Evolutionary conservation across 2,329 filamentous ascomycete species (phyloP).

Genomic region (Sporothrix humicola): DNA sequence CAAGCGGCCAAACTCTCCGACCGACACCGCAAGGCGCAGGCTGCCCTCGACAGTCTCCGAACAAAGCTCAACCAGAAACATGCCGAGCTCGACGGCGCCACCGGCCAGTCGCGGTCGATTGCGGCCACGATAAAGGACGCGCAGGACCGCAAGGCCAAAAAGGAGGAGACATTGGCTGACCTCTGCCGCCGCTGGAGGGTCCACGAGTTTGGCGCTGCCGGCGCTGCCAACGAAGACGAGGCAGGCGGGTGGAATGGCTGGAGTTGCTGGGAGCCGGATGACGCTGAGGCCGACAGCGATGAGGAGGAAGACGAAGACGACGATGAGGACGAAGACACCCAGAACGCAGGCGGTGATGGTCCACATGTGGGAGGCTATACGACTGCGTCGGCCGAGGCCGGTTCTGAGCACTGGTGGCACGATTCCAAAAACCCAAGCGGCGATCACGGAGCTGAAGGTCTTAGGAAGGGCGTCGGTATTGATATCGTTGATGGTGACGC

Average conservation of each 20-base stretch:
- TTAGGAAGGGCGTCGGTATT: too few relatives aligned
- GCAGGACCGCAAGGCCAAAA: neutral
- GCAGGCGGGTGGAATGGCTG: constrained; percentile 33
- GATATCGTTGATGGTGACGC: neutral
- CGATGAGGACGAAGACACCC: neutral
- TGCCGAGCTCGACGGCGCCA: neutral
- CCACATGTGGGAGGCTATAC: neutral
- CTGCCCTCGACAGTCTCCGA: neutral
- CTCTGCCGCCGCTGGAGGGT: constrained; percentile 30
- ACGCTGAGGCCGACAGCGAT: neutral
- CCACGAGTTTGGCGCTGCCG: constrained; percentile 26
- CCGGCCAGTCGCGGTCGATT: neutral
- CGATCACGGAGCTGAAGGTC: too few relatives aligned
- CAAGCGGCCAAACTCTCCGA: neutral
- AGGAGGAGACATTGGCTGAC: constrained; percentile 19
- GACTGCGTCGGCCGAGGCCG: neutral
- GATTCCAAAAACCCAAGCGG: too few relatives aligned
- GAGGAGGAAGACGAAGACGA: neutral
- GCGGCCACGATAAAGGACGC: neutral
- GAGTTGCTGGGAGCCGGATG: constrained; percentile 31
- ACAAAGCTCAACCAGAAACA: neutral
- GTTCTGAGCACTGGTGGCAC: neutral
- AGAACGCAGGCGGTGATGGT: neutral
- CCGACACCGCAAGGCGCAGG: neutral
- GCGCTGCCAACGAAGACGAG: neutral